Evolutionary conservation across 768 basidiomycete species (phyloP), one percentile per base, ranked within the genome.

Genomic region (Phlebiopsis flavidoalba): DNA sequence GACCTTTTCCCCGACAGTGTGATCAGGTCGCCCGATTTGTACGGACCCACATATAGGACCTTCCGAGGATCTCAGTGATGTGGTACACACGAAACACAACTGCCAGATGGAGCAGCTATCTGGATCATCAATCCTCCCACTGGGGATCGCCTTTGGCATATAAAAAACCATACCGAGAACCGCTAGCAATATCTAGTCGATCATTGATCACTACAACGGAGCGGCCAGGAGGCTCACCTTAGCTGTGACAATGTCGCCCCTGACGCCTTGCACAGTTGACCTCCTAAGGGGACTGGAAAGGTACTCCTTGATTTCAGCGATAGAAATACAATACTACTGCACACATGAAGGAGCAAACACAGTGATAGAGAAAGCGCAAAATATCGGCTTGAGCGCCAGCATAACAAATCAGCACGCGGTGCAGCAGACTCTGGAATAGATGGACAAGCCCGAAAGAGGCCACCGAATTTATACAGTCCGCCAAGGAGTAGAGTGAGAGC

Each of bases 11-110:
- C 82, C 22, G 70, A 73, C 19, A 83, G 71, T 19, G 78, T 77
- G 58, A 86, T 70, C 15, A 70, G 51, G 64, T 85, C 83, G n/a
- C 19, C 83, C 83, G 48, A 81, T 76, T 43, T 76, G 66, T 26
- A 65, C 68, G 22, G 79, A 69, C 12, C n/a, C n/a, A n/a, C n/a
- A n/a, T n/a, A n/a, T n/a, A n/a, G n/a, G n/a, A n/a, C n/a, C n/a
- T n/a, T n/a, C n/a, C n/a, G n/a, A n/a, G n/a, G n/a, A n/a, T n/a
- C n/a, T n/a, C n/a, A n/a, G n/a, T n/a, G n/a, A n/a, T n/a, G n/a
- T n/a, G n/a, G n/a, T n/a, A n/a, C n/a, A n/a, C n/a, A n/a, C n/a
- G n/a, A n/a, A n/a, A n/a, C n/a, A n/a, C n/a, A n/a, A n/a, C n/a
- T n/a, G n/a, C n/a, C n/a, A n/a, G n/a, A n/a, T n/a, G n/a, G n/a